Percentiles rank a stretch among this genome's conserved stretches.
Evolutionary conservation across 1,139 yeast species (phyloP).

Genomic region (Candida tropicalis): DNA sequence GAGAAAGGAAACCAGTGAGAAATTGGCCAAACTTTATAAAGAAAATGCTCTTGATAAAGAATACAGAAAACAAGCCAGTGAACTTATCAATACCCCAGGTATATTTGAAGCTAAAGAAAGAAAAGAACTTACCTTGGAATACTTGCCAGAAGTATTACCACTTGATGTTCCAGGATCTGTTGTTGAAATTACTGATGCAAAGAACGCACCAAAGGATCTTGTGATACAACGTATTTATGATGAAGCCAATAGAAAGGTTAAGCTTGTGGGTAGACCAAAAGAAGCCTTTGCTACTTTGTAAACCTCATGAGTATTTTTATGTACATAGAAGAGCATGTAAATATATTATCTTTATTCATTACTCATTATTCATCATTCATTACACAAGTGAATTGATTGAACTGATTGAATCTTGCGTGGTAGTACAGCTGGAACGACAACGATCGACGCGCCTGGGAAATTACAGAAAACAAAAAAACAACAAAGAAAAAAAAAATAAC

Average conservation of each 20-base stretch:
- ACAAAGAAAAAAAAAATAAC: no score
- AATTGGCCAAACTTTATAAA: constrained; percentile 24
- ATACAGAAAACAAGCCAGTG: constrained; percentile 26
- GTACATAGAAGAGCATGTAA: constrained; percentile 4
- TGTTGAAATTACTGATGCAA: constrained; percentile 27
- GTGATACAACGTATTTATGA: constrained; percentile 38
- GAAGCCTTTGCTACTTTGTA: constrained; percentile 23
- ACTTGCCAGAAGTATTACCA: constrained; percentile 40
- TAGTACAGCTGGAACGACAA: no score
- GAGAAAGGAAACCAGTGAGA: constrained; percentile 22
- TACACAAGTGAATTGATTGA: no score
- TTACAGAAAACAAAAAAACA: no score
- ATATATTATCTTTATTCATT: no score
- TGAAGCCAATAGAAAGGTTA: constrained; percentile 28
- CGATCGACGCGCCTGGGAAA: no score
- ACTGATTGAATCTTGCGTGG: no score
- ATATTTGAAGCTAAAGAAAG: constrained; percentile 31
- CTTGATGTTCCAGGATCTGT: constrained; percentile 39
- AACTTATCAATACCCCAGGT: constrained; percentile 39
- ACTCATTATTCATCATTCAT: no score
- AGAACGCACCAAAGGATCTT: constrained; percentile 37
- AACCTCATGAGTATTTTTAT: not conserved
- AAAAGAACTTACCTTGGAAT: constrained; percentile 24
- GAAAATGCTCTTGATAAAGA: constrained; percentile 27
- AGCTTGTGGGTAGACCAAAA: constrained; percentile 41